phyloP scores from a whole-genome alignment of 2,329 filamentous ascomycete species.

The Colletotrichum tropicale region DNA sequence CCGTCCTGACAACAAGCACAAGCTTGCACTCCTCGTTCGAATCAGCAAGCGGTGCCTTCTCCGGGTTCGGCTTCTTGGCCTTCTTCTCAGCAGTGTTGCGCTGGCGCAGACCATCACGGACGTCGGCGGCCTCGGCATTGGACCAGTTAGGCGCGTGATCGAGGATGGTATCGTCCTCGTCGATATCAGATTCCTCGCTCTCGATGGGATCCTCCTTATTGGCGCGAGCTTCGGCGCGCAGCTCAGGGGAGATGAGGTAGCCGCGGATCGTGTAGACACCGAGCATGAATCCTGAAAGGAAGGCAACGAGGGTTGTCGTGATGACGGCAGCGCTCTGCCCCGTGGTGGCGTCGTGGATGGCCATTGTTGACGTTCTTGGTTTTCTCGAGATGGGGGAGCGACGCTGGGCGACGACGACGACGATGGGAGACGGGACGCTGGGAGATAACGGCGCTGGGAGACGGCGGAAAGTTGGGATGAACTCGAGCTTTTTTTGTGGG shows the following conservation, averaged over 20 bases:
- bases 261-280: slow-evolving; percentile 74
- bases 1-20: slow-evolving; percentile 88
- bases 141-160: slow-evolving; percentile 73
- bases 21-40: slow-evolving; percentile 87
- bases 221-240: slow-evolving; percentile 61
- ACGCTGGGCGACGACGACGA: not conserved
- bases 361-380: not conserved
- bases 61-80: slow-evolving; percentile 28
- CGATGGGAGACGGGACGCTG: not conserved
- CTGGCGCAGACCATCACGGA: slow-evolving; percentile 57
- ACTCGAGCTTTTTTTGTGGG: slow-evolving; percentile 8
- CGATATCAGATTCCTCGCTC: slow-evolving; percentile 72
- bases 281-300: slow-evolving; percentile 80
- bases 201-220: slow-evolving; percentile 66
- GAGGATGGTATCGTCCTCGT: slow-evolving; percentile 62
- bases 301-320: slow-evolving; percentile 75
- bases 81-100: slow-evolving; percentile 35
- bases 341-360: not conserved
- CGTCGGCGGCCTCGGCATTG: slow-evolving; percentile 65
- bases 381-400: not conserved
- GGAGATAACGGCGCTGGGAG: not conserved
- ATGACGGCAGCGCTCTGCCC: slow-evolving; percentile 56
- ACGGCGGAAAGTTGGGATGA: slow-evolving; percentile 2
- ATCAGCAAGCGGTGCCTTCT: slow-evolving; percentile 31
- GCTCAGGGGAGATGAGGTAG: slow-evolving; percentile 60